Conservation (phyloP, 2,329 filamentous ascomycete genomes). For the Diaporthe capsici region DNA sequence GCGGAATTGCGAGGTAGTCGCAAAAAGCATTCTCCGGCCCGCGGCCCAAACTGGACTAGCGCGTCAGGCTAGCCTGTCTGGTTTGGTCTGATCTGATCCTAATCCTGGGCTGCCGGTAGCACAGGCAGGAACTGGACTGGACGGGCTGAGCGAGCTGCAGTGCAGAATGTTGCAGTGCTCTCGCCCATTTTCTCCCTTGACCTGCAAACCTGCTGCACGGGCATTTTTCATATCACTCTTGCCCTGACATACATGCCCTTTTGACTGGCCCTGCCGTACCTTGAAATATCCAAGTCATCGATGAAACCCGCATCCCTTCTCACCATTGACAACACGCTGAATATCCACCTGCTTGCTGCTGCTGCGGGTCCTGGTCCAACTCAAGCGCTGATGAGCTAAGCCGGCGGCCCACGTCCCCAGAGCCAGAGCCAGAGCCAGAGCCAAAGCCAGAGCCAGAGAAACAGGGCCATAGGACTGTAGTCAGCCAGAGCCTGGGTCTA, state of each 20-base stretch:
- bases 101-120: slow-evolving; percentile 8
- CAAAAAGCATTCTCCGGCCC: slow-evolving; percentile 38
- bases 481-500: slow-evolving; percentile 19
- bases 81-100: slow-evolving; percentile 30
- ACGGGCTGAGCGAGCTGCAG: slow-evolving; percentile 16
- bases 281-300: background rate
- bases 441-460: background rate
- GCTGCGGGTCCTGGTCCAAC: slow-evolving; percentile 20
- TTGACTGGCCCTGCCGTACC: slow-evolving; percentile 23
- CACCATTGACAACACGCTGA: background rate
- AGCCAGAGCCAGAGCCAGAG: background rate
- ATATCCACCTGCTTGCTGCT: slow-evolving; percentile 14
- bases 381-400: slow-evolving; percentile 30
- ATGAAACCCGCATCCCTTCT: slow-evolving; percentile 27
- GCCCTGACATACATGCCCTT: slow-evolving; percentile 22
- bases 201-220: slow-evolving; percentile 33
- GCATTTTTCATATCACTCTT: slow-evolving; percentile 25
- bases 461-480: background rate
- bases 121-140: slow-evolving; percentile 10
- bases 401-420: background rate
- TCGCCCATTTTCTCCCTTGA: slow-evolving; percentile 37
- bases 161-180: slow-evolving; percentile 10
- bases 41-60: slow-evolving; percentile 36
- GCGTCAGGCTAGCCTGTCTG: slow-evolving; percentile 12
- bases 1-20: background rate